phyloP scores from a whole-genome alignment of 2,329 filamentous ascomycete genomes.

The Exophiala calicioides region DNA sequence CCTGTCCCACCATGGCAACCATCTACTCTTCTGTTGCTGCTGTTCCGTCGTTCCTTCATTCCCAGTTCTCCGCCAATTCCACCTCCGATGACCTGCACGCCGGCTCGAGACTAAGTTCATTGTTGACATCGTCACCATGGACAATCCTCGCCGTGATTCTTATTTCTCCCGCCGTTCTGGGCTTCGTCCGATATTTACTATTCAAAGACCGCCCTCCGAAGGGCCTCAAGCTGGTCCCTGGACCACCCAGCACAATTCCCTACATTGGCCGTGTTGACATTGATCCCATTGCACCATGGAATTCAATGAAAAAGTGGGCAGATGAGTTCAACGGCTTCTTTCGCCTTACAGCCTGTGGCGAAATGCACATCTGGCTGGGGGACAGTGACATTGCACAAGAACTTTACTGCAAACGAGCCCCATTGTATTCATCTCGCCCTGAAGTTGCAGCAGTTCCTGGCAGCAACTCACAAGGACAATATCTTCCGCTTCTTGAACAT shows the following conservation, averaged over 20 bases:
- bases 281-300: conserved; percentile 32
- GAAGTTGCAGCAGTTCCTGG: conserved; percentile 32
- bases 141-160: conserved; percentile 31
- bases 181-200: conserved; percentile 45
- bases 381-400: conserved; percentile 30
- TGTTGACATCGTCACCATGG: no score
- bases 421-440: conserved; percentile 33
- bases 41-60: no score
- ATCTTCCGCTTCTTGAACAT: conserved; percentile 31
- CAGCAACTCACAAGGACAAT: conserved; percentile 32
- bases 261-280: conserved; percentile 33
- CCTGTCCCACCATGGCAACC: no score
- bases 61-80: no score
- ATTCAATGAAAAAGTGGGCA: conserved; percentile 31
- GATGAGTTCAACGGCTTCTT: conserved; percentile 31
- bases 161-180: conserved; percentile 25
- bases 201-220: conserved; percentile 30
- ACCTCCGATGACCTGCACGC: no score
- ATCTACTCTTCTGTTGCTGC: no score
- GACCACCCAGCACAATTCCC: conserved; percentile 31
- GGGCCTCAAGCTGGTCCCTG: conserved; percentile 31
- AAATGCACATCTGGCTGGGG: conserved; percentile 34
- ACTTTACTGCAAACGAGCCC: conserved; percentile 32
- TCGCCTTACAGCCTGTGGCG: conserved; percentile 33
- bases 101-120: no score